Base-by-base conservation (phyloP, 257 asterid species). In the Nicotiana noctiflora region DNA sequence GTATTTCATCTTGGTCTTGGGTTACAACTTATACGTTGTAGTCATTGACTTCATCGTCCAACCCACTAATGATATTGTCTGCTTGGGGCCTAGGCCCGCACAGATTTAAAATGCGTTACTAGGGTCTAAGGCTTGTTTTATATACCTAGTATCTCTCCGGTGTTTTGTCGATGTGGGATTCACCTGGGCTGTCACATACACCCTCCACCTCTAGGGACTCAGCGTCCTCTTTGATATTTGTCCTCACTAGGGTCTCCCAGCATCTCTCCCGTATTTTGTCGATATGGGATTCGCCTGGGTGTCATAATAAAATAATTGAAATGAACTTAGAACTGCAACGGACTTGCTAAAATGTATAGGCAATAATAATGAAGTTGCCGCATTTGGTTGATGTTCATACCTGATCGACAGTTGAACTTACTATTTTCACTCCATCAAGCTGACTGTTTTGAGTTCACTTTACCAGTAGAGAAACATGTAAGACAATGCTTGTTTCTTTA, bases 1-100 rank as follows among this genome's bases (percentile, higher is more conserved):
- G 94, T 92, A 61, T 63, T 65, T 74, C 37, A 11, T 13, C 51
- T 17, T n/a, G 21, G 10, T 29, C 3, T 40, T 40, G 12, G 49
- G 32, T 37, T 65, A 10, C 9, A 19, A 31, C 32, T 27, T 49
- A 27, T 37, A 37, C 15, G 18, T 75, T 3, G 18, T 49, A 0
- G 18, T 51, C 56, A 12, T 51, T 3, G 17, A 14, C 18, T 51
- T 51, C 56, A 15, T 13, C 56, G 13, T 8, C 12, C 49, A 40
- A 0, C 1, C 12, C 49, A 40, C 49, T 40, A 8, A 0, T 40
- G 11, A 8, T 40, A 40, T 40, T 8, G 3, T 40, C 11, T 0
- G 11, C 3, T 40, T 8, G 8, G 11, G 12, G 12, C 3, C 49
- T 40, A 40, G 12, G 49, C 12, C 49, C 49, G 49, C 3, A 40